Evolutionary conservation across 2,329 filamentous ascomycete genomes (phyloP), one percentile per base, ranked within the genome.

Genomic region (Chrysosporium keratinophilum): DNA sequence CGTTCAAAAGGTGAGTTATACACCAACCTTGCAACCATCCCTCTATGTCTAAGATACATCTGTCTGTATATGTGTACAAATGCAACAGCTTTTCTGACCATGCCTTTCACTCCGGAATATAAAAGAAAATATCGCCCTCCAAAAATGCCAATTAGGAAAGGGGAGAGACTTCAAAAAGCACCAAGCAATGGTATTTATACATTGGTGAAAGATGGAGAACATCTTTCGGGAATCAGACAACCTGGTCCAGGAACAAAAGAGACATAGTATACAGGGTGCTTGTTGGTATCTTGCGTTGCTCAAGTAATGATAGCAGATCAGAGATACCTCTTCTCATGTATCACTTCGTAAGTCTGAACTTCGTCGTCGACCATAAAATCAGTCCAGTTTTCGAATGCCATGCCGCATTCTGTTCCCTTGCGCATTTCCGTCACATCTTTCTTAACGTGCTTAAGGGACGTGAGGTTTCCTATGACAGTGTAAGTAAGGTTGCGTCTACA

Each of bases 351-450:
- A 34, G 83, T 84, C 73, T 97, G 93, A 57, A 98, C 79, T 67
- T 84, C 80, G 71, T 98, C 93, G 28, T 91, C 93, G 12, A 82
- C 75, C 64, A 84, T 69, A 66, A 97, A 85, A 19, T 82, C 85
- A 46, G 85, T 77, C 82, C 88, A 98, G 33, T 76, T 78, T 2
- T 85, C 82, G 63, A 98, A 91, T 50, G 81, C 83, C 60, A 98
- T 84, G 60, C 93, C 93, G 63, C 93, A 98, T 70, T 98, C 93
- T n/a, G 79, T 81, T 55, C 89, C 90, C 71, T 95, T 97, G 63
- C 82, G 83, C 82, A 95, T 93, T 65, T 95, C 88, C 44, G 76
- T 75, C 31, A 93, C 87, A 60, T 96, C 88, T 68, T 94, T 94
- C 77, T 97, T 96, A 68, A 86, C 82, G 64, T 94, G 87, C 73